phyloP scores from a whole-genome alignment of 1,139 yeast species.

The Suhomyces coccinellae region DNA sequence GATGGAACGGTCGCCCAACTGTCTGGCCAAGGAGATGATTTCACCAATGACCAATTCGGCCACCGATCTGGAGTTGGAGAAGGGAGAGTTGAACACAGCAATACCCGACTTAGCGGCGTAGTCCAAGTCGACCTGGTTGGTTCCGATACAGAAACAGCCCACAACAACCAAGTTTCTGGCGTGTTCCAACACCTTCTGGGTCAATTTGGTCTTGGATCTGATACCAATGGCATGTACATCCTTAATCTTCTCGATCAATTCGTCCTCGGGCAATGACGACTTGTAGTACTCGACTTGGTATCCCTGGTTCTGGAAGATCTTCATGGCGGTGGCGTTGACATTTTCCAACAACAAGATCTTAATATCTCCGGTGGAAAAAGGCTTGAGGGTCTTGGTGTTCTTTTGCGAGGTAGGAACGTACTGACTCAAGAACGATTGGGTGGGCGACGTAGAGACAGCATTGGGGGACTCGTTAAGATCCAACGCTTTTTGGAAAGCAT shows the following conservation, averaged over 20 bases:
- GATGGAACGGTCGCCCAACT: slow-evolving; percentile 93
- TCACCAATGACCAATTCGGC: slow-evolving; percentile 98
- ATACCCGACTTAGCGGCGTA: slow-evolving; percentile 91
- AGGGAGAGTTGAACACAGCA: slow-evolving; percentile 98
- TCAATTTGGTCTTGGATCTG: slow-evolving; percentile 92
- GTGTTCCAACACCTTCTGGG: slow-evolving; percentile 72
- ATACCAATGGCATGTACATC: slow-evolving; percentile 97
- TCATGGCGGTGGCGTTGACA: slow-evolving; percentile 88
- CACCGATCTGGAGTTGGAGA: slow-evolving; percentile 96
- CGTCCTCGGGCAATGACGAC: slow-evolving; percentile 87
- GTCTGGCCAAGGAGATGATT: slow-evolving; percentile 91
- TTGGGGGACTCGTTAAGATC: slow-evolving; percentile 57
- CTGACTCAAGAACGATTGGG: slow-evolving; percentile 51
- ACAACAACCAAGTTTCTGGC: slow-evolving; percentile 88
- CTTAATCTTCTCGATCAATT: slow-evolving; percentile 88
- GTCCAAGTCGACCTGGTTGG: slow-evolving; percentile 93
- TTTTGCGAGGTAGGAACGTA: slow-evolving; percentile 45
- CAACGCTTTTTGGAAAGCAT: slow-evolving; percentile 56
- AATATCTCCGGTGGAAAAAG: slow-evolving; percentile 88
- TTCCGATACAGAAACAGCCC: slow-evolving; percentile 99
- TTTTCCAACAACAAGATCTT: slow-evolving; percentile 89
- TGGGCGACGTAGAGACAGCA: slow-evolving; percentile 78
- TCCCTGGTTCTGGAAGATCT: slow-evolving; percentile 83
- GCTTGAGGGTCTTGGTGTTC: slow-evolving; percentile 72
- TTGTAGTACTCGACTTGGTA: slow-evolving; percentile 96